Evolutionary conservation across 1,284 basidiomycete genomes (phyloP).

Genomic region (Fomitopsis pinicola): DNA sequence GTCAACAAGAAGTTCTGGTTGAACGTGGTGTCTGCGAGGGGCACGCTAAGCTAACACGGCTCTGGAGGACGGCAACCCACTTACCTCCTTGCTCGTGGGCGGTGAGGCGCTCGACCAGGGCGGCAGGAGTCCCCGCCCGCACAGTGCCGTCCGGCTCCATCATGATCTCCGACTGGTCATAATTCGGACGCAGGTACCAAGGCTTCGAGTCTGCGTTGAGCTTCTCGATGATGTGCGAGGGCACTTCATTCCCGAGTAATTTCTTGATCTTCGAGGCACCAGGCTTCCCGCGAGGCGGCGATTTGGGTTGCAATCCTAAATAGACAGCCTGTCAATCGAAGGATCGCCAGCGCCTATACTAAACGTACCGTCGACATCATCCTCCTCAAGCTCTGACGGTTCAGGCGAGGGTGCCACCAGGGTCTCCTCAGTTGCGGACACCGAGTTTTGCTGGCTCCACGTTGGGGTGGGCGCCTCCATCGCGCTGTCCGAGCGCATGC

Average conservation of each 20-base stretch:
- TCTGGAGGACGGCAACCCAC: slow-evolving; percentile 10
- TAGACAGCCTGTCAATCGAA: background rate
- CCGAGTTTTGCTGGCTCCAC: slow-evolving; percentile 21
- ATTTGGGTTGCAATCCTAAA: slow-evolving; percentile 23
- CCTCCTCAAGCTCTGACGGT: slow-evolving; percentile 22
- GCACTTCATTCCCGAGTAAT: slow-evolving; percentile 72
- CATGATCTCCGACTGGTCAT: slow-evolving; percentile 76
- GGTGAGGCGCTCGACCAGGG: slow-evolving; percentile 87
- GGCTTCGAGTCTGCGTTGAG: slow-evolving; percentile 59
- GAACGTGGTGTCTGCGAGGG: slow-evolving; percentile 67
- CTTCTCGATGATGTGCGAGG: slow-evolving; percentile 45
- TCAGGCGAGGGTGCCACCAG: slow-evolving; percentile 13
- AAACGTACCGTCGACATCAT: slow-evolving; percentile 34
- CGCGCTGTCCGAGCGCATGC: slow-evolving; percentile 22
- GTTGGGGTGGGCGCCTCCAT: slow-evolving; percentile 25
- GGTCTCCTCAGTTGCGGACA: slow-evolving; percentile 11
- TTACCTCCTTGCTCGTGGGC: slow-evolving; percentile 82
- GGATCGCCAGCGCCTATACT: background rate
- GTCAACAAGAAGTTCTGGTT: slow-evolving; percentile 95
- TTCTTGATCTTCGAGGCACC: slow-evolving; percentile 63
- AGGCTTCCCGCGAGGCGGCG: slow-evolving; percentile 34
- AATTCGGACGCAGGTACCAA: slow-evolving; percentile 85
- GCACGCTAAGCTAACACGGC: background rate
- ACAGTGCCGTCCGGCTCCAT: slow-evolving; percentile 83
- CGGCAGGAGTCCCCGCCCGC: slow-evolving; percentile 82